Conservation (phyloP, 2,329 filamentous ascomycete genomes). For the Penicillium sp. region DNA sequence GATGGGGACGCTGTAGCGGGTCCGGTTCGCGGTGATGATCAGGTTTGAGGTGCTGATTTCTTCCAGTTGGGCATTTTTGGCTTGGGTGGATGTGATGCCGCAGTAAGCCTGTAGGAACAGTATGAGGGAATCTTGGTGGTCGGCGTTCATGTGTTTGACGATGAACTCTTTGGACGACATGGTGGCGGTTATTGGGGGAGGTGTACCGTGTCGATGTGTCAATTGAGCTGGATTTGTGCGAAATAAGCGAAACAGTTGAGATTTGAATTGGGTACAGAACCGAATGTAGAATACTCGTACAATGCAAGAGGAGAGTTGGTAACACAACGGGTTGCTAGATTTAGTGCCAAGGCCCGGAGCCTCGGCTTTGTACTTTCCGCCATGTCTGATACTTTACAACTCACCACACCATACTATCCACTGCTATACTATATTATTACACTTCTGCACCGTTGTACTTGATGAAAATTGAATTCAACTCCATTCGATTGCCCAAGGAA, state of each 20-base stretch:
- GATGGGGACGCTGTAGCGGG: slow-evolving; percentile 58
- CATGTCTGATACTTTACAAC: not conserved
- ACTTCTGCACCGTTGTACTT: not conserved
- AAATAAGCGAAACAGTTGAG: not conserved
- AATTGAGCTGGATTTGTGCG: not conserved
- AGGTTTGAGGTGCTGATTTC: slow-evolving; percentile 66
- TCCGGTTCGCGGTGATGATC: slow-evolving; percentile 55
- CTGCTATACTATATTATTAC: not conserved
- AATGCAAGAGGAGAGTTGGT: not conserved
- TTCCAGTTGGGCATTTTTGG: slow-evolving; percentile 59
- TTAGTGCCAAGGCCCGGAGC: slow-evolving; percentile 20
- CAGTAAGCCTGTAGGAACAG: slow-evolving; percentile 75
- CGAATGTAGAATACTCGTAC: too few relatives aligned
- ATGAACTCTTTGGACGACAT: slow-evolving; percentile 57
- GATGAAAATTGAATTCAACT: not conserved
- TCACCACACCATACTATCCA: not conserved
- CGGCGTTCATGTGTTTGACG: slow-evolving; percentile 81
- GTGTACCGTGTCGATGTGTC: not conserved
- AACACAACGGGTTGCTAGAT: not conserved
- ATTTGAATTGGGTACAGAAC: not conserved
- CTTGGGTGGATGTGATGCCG: slow-evolving; percentile 54
- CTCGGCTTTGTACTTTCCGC: slow-evolving; percentile 16
- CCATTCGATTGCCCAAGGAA: not conserved
- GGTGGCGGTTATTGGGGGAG: slow-evolving; percentile 7
- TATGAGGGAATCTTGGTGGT: slow-evolving; percentile 71